Evolutionary conservation across 1,284 basidiomycete species (phyloP), one percentile per base, ranked within the genome.

Genomic region (Rhizopogon hawkerae): DNA sequence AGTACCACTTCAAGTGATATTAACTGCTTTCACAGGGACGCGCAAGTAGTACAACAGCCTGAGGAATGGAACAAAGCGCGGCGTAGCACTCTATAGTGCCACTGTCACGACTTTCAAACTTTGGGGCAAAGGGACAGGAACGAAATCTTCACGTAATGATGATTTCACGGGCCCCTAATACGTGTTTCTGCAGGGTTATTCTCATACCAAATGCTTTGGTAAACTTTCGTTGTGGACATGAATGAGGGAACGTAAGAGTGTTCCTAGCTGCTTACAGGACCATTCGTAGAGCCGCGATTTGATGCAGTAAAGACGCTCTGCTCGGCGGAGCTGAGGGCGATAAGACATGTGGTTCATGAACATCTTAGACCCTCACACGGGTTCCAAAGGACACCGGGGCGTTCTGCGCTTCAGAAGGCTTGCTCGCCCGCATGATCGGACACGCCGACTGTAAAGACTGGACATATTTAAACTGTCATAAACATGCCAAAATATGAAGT

Each of bases 401-500:
- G 29, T 43, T 33, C 29, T 42, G 16, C 16, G n/a, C 29, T 18
- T 31, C 41, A 42, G 10, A 31, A 13, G 16, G 16, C 26, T 18
- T 29, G 18, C 16, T 21, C 3, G 39, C 39, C 24, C 26, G 26
- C 16, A 11, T 18, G 26, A 31, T 31, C 41, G 24, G 41, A 42
- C 41, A 31, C 31, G 39, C 5, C 11, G 31, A 16, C 14, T 16
- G 13, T 18, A 21, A 18, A 18, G 13, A 18, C 31, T 13, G 14
- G 41, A 2, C 41, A 43, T 18, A 33, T 10, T 29, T 14, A 41
- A 41, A 39, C 24, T 26, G 24, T 14, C 16, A 42, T 42, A 42
- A 42, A 43, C 16, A 43, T 11, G 7, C 16, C 26, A 43, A 43
- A 43, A 43, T 43, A 43, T 43, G 29, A 18, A 21, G 29, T 43